A percentile compares a stretch with the other conserved stretches of the same genome.
Evolutionary conservation across 169 alveolate species (phyloP).

Genomic region (Babesia bovis): DNA sequence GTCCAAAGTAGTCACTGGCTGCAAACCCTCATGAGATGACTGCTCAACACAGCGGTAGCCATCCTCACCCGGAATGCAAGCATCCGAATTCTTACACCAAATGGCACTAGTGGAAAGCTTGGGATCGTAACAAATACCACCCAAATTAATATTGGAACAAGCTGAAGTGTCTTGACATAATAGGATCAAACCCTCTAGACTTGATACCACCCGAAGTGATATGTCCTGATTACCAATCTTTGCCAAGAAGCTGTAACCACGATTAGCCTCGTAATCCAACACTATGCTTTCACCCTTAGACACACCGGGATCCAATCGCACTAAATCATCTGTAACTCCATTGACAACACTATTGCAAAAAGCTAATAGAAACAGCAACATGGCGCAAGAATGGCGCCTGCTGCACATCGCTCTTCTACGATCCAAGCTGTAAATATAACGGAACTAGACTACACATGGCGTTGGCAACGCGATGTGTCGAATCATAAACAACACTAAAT

Average conservation of each 20-base stretch:
- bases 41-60: constrained; percentile 66
- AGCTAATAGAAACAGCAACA: too few species aligned
- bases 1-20: constrained; percentile 42
- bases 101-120: constrained; percentile 51
- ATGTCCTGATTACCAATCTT: constrained; percentile 39
- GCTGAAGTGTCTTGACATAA: constrained; percentile 64
- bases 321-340: too few species aligned
- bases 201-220: constrained; percentile 40
- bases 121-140: constrained; percentile 67
- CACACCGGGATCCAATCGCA: too few species aligned
- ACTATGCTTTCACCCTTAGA: constrained; percentile 25
- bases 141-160: constrained; percentile 29
- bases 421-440: too few species aligned
- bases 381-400: too few species aligned
- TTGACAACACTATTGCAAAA: too few species aligned
- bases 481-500: too few species aligned
- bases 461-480: too few species aligned
- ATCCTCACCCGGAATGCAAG: constrained; percentile 65
- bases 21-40: constrained; percentile 19
- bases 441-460: too few species aligned
- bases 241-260: constrained; percentile 31
- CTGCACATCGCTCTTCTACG: too few species aligned
- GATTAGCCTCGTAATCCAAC: constrained; percentile 10
- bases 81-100: constrained; percentile 70
- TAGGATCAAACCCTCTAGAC: constrained; percentile 70